Base-by-base conservation (phyloP, 352 stramenopile species). In the Phytopythium oedochilum region DNA sequence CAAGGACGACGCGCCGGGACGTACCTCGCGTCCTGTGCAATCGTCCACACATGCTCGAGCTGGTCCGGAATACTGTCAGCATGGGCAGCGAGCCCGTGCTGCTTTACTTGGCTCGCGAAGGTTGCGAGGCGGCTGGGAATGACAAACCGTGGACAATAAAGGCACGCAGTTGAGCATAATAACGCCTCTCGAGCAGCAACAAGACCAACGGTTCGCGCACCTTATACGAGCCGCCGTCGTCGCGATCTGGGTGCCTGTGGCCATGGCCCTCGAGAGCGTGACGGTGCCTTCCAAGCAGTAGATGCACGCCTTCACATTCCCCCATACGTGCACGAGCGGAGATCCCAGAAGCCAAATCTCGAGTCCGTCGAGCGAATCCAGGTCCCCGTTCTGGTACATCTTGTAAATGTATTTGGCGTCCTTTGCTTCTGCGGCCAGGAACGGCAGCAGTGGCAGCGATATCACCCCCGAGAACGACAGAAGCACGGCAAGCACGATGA, bases 331-430 rank as follows among this genome's bases (percentile, higher is more conserved):
- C 28, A 84, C 44, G 14, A 92, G 61, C 23, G 81, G 78, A 3
- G 84, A 92, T n/a, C 66, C 80, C 14, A 86, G 60, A 55, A 92
- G 53, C 53, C 90, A 66, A 26, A 94, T 71, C 49, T 89, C 82
- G 22, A 89, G 55, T 38, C 81, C 74, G 47, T 94, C 78, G 29
- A 78, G 72, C 25, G 63, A 23, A 14, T 87, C 61, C 1, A 87
- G 31, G 17, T 78, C 70, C n/a, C 68, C 68, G 10, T n/a, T 20
- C 8, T 36, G 54, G n/a, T 72, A 62, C 18, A 52, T 63, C 7
- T 59, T 29, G 36, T 74, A 80, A 15, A 88, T 34, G 31, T 52
- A 18, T 47, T 51, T 53, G 34, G 73, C 74, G 35, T 84, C 72
- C 6, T 60, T 32, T 8, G 32, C 56, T 44, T 91, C 80, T 1